Base-by-base conservation (phyloP, 306 rosid species). In the Mucuna pruriens region DNA sequence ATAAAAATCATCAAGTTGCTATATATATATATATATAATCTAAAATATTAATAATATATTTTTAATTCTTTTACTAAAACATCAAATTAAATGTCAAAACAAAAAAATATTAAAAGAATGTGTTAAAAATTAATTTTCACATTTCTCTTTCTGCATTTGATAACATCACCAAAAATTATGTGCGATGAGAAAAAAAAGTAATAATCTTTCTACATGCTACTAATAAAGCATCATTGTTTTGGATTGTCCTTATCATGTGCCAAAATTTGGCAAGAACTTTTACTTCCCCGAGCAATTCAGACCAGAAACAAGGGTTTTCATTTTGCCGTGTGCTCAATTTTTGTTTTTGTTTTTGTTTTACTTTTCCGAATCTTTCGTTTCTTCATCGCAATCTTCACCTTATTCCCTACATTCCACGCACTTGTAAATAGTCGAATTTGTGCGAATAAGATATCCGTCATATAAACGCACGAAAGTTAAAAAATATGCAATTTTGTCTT, bases 231-330 rank as follows among this genome's bases (percentile, higher is more conserved):
- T 58, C 42, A 75, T 55, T 55, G 16, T 5, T 23, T 22, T 40
- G 12, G 54, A 13, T 63, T 48, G 34, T 73, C 66, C 78, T 16
- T 54, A 25, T 75, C 58, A 8, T 75, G 26, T 42, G 25, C 80
- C 70, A 23, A 40, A 75, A 1, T 40, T 75, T 44, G 71, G 58
- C 70, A 15, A 22, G 25, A 44, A 25, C 12, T 40, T 75, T 26
- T 33, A 16, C 17, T 4, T 29, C 0, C 31, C 62, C 12, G 4
- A 13, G 0, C 44, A 75, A 4, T 25, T 25, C 42, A 54, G 7
- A 38, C 23, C 5, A 17, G 2, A 6, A 57, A 39, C 79, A 39
- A 7, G 1, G 64, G n/a, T 6, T 51, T 36, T 19, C 23, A 36
- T 36, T 36, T 4, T 36, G 40, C 40, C 5, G 40, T 36, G 40